Conservation (phyloP, 768 basidiomycete species). For the Paxillus involutus region DNA sequence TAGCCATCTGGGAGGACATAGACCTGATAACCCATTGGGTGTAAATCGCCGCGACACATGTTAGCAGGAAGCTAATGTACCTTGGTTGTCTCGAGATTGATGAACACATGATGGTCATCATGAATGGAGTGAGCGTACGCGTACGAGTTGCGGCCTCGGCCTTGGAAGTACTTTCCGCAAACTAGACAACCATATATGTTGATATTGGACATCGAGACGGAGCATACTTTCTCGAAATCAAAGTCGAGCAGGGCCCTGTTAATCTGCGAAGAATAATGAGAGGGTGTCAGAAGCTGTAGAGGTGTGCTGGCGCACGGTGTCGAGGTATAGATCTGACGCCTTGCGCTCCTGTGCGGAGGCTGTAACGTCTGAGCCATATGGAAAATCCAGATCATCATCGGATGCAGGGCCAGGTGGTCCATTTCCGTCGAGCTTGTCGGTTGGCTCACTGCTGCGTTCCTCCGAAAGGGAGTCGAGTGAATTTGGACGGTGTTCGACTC, state of each 20-base stretch:
- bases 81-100: constrained; percentile 92
- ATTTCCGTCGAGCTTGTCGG: constrained; percentile 30
- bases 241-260: constrained; percentile 91
- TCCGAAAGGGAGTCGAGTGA: constrained; percentile 4
- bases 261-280: constrained; percentile 55
- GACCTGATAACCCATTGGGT: constrained; percentile 54
- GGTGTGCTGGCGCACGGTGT: constrained; percentile 65
- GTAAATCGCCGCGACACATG: constrained; percentile 19
- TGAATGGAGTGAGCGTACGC: constrained; percentile 97
- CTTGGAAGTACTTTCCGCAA: constrained; percentile 98
- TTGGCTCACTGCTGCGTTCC: constrained; percentile 29
- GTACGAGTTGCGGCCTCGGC: constrained; percentile 88
- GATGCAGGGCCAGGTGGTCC: constrained; percentile 15
- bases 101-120: constrained; percentile 98
- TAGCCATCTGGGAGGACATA: constrained; percentile 98
- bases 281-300: constrained; percentile 8
- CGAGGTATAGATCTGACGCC: constrained; percentile 89
- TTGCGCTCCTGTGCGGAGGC: constrained; percentile 26
- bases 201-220: constrained; percentile 93
- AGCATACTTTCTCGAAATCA: constrained; percentile 99
- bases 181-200: constrained; percentile 98
- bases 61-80: constrained; percentile 40
- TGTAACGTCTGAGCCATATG: constrained; percentile 27
- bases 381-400: constrained; percentile 25
- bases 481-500: constrained; percentile 15